Conservation (phyloP, 805 yeast genomes). For the Metschnikowia dekortorum region DNA sequence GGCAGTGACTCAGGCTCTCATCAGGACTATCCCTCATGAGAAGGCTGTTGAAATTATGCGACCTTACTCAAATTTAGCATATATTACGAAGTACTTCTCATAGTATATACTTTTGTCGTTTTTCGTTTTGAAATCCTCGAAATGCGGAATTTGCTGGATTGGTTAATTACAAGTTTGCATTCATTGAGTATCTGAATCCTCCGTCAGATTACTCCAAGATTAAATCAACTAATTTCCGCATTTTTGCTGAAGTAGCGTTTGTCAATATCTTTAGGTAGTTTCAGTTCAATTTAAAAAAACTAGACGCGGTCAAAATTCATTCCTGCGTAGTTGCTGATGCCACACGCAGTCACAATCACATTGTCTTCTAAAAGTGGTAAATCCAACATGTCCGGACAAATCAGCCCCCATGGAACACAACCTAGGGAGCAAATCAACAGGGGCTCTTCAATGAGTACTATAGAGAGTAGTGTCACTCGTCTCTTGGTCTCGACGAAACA, state of each 20-base stretch:
- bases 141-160: too few species aligned
- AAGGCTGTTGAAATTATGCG: constrained; percentile 63
- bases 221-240: not conserved
- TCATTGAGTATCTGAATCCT: not conserved
- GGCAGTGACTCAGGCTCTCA: constrained; percentile 55
- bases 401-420: not conserved
- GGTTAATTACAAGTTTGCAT: not conserved
- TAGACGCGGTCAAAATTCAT: not conserved
- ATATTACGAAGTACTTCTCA: constrained; percentile 56
- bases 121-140: not conserved
- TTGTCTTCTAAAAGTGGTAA: constrained; percentile 1
- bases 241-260: not conserved
- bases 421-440: constrained; percentile 4
- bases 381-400: constrained; percentile 1
- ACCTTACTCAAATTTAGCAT: constrained; percentile 58
- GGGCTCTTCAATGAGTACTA: constrained; percentile 39
- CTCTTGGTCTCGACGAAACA: constrained; percentile 85
- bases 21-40: constrained; percentile 62
- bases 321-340: constrained; percentile 2
- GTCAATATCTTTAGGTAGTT: not conserved
- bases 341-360: constrained; percentile 2
- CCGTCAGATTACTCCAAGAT: too few species aligned
- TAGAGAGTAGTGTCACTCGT: constrained; percentile 74
- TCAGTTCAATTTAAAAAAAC: not conserved
- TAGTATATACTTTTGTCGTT: constrained; percentile 7